Base-by-base conservation (phyloP, 2,329 filamentous ascomycete genomes). In the Iodosphaeria phyllophila region DNA sequence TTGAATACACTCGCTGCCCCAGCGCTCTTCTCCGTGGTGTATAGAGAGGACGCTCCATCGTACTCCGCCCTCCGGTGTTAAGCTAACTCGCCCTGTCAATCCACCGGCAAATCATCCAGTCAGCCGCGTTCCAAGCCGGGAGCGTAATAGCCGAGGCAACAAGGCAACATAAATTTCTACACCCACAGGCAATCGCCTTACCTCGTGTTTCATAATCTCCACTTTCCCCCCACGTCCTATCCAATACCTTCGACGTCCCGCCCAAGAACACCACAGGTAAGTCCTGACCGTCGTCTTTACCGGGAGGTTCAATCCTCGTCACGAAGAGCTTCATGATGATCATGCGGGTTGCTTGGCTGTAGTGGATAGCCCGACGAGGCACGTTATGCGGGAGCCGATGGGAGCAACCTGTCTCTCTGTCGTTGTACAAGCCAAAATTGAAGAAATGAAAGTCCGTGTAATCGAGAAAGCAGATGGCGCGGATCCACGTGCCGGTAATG, bases 1-100 rank as follows among this genome's bases (percentile, higher is more conserved):
- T 44, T 86, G 78, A 5, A 84, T 56, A 6, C 74, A 66, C 48
- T 86, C 78, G 38, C 70, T 76, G n/a, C 66, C 61, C 78, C 77
- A 84, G 13, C 74, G 55, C 38, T 76, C 69, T 34, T 77, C 59
- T 23, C 73, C 70, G 35, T 60, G 50, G 33, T 58, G 56, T 8
- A 80, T 57, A 2, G 68, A 75, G 26, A 67, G 65, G 0, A 67
- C 73, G 2, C 72, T 78, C 78, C 78, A 84, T 21, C 73, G 55
- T 4, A 84, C 68, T 33, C 82, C 74, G 8, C 75, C 74, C 33
- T 78, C 60, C 8, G 57, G 56, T 0, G 75, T 83, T 34, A 74
- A 48, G 8, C 71, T 55, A 1, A 77, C 75, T 1, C 50, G 60
- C 3, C 75, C 70, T 63, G 40, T 40, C 19, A 25, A 25, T 14